Percentiles rank a stretch among this genome's conserved stretches.
These are phyloP conservation scores for Hyaloscypha finlandica DNA, from an alignment of 495 filamentous ascomycete genomes.

Conservation along the genomic window DNA sequence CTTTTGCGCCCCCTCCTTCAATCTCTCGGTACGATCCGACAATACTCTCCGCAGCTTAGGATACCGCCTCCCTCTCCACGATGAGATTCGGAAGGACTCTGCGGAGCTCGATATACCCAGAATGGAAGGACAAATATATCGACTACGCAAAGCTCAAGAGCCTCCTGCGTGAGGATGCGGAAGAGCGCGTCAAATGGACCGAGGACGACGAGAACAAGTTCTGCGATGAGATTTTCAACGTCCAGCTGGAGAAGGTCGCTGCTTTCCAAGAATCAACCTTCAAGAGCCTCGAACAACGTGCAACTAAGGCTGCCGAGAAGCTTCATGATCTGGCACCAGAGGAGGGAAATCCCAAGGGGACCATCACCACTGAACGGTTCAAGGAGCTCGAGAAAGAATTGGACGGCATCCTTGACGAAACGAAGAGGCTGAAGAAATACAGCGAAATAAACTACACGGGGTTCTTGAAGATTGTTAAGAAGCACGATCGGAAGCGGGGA, in stretches of 20 bases:
- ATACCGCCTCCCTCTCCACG: neutral
- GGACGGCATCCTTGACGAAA: conserved; percentile 84
- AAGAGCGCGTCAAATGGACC: conserved; percentile 74
- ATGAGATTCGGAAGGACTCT: conserved; percentile 96
- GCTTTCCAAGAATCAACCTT: conserved; percentile 80
- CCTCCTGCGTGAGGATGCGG: conserved; percentile 73
- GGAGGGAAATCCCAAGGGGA: conserved; percentile 29
- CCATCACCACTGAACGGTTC: conserved; percentile 55
- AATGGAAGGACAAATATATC: conserved; percentile 92
- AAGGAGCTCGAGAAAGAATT: conserved; percentile 75
- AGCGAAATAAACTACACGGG: conserved; percentile 96
- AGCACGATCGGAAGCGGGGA: conserved; percentile 91
- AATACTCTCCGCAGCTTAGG: neutral
- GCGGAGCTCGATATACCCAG: conserved; percentile 73
- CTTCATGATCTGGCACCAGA: conserved; percentile 55
- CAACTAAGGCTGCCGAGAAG: conserved; percentile 59
- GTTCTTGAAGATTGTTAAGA: conserved; percentile 97
- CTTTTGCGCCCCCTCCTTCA: neutral
- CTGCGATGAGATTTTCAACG: conserved; percentile 91
- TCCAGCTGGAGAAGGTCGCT: conserved; percentile 93
- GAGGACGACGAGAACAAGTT: conserved; percentile 93
- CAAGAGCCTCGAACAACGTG: conserved; percentile 68
- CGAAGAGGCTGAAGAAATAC: conserved; percentile 91
- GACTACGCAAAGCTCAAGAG: conserved; percentile 92
- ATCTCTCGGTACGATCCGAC: neutral